Evolutionary conservation across 371 early-diverging fungal species (phyloP).

Genomic region (Mortierella polycephala): DNA sequence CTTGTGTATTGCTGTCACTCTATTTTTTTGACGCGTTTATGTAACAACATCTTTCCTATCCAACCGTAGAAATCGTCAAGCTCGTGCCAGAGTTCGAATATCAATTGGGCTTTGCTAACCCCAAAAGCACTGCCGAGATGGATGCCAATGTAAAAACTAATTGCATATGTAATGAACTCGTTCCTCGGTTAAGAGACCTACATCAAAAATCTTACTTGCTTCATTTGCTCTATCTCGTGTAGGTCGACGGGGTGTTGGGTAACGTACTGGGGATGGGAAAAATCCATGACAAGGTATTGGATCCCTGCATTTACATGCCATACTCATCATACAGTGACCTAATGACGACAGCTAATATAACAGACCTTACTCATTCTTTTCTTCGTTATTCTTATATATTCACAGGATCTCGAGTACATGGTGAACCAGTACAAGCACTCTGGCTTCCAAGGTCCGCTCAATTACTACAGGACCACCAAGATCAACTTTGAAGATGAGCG

Average conservation of each 20-base stretch:
- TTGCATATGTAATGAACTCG: not conserved
- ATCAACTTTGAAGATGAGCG: slow-evolving; percentile 46
- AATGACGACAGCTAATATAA: too few species aligned
- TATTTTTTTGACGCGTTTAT: not conserved
- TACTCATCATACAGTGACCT: too few species aligned
- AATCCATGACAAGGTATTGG: slow-evolving; percentile 5
- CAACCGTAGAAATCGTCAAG: slow-evolving; percentile 57
- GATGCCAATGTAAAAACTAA: slow-evolving; percentile 5
- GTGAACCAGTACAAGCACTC: slow-evolving; percentile 12
- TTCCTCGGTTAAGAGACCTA: not conserved
- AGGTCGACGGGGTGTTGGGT: slow-evolving; percentile 6
- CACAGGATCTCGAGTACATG: slow-evolving; percentile 36
- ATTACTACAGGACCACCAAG: slow-evolving; percentile 41
- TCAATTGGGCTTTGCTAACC: slow-evolving; percentile 58
- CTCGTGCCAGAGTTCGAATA: slow-evolving; percentile 67
- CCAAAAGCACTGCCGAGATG: slow-evolving; percentile 15
- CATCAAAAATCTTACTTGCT: not conserved
- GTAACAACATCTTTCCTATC: not conserved
- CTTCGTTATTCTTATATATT: not conserved
- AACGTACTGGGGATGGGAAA: slow-evolving; percentile 4
- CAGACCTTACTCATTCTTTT: not conserved
- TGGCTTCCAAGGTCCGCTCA: slow-evolving; percentile 41
- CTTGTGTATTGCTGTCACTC: not conserved
- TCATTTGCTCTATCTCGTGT: not conserved
- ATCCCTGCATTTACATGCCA: too few species aligned